Evolutionary conservation across 176 grass and related monocot species (phyloP).

Genomic region (Musa itinerans): DNA sequence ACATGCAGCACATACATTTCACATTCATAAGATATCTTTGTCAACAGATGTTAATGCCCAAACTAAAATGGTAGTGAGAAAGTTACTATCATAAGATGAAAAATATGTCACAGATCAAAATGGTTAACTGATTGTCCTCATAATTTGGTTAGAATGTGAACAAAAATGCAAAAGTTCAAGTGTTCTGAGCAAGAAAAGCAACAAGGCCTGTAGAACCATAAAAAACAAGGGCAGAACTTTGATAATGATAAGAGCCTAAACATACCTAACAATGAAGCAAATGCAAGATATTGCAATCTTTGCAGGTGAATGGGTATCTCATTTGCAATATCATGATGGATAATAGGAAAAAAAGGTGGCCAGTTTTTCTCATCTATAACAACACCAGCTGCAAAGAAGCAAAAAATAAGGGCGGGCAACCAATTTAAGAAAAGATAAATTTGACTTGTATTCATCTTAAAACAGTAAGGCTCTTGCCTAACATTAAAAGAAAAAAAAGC

Average conservation of each 20-base stretch:
- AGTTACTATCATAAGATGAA: neutral
- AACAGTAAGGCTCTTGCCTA: too few relatives aligned
- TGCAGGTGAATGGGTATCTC: conserved; percentile 69
- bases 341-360: conserved; percentile 67
- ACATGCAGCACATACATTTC: neutral
- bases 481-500: neutral
- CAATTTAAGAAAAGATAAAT: neutral
- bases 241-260: neutral
- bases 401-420: neutral
- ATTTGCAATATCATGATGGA: conserved; percentile 67
- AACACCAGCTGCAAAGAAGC: conserved; percentile 39
- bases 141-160: neutral
- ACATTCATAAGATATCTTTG: neutral
- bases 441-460: too few relatives aligned
- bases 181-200: neutral
- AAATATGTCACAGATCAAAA: neutral
- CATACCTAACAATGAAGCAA: conserved; percentile 56
- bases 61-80: neutral
- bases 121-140: neutral
- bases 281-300: conserved; percentile 42
- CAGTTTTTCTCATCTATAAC: conserved; percentile 56
- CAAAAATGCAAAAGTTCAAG: neutral
- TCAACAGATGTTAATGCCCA: neutral
- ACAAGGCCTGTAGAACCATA: neutral
- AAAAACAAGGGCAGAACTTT: neutral